Base-by-base conservation (phyloP, 305 asterid genomes). In the Rubia peregrina region DNA sequence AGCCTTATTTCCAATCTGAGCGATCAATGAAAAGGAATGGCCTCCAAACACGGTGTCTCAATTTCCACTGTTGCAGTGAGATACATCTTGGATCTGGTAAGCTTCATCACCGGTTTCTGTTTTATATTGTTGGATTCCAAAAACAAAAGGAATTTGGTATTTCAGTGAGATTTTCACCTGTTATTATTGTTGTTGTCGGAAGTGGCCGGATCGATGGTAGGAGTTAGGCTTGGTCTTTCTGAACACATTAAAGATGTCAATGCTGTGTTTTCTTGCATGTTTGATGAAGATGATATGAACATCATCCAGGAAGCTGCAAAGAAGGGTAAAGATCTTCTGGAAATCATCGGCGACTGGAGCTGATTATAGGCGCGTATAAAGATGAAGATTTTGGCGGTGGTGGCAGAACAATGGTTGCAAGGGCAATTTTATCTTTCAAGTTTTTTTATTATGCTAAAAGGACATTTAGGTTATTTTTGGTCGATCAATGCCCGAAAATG, bases 191-290 rank as follows among this genome's bases (percentile, higher is more conserved):
- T 81, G 87, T 93, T 90, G 98, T 94, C 85, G 53, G 85, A 84
- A 10, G 98, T 93, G 75, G 98, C 96, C 2, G 98, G 98, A 77
- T 90, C 98, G 11, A 93, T 93, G 98, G 73, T 93, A 69, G 98
- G 98, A 21, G 96, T 88, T 71, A 75, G 97, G 75, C 95, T 93
- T 65, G 98, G 98, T 38, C 90, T 93, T 53, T 77, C 97, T 0
- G 95, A 90, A 61, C 97, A 93, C 73, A 81, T 90, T 67, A 86
- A 84, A 67, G 95, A 88, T 41, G 75, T 85, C 55, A 83, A 88
- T 53, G 84, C 88, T 30, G 76, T 89, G 11, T 88, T 93, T 73
- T 86, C 97, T 24, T 86, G 91, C 26, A 85, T 73, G 68, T 95
- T 90, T 59, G 98, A 93, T 57, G 88, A 80, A 43, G 95, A 93